phyloP scores from a whole-genome alignment of 495 filamentous ascomycete species.

The Gamarada debralockiae region DNA sequence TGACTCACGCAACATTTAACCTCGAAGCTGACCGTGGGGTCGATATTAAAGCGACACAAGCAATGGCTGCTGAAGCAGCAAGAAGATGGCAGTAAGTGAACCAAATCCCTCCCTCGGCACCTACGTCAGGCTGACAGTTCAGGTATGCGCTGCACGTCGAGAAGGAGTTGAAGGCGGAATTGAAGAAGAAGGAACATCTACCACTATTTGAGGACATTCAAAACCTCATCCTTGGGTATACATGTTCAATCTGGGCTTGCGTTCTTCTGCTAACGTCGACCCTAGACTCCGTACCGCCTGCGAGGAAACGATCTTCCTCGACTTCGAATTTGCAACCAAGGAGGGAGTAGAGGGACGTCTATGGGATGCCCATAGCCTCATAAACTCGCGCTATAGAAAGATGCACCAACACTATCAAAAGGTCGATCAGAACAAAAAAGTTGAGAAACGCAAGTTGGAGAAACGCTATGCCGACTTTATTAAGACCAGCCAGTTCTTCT shows the following conservation, averaged over 20 bases:
- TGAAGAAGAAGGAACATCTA: slow-evolving; percentile 38
- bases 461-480: slow-evolving; percentile 80
- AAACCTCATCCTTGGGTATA: slow-evolving; percentile 55
- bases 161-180: slow-evolving; percentile 40
- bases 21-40: slow-evolving; percentile 13
- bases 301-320: slow-evolving; percentile 65
- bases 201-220: slow-evolving; percentile 43
- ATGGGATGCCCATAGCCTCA: slow-evolving; percentile 74
- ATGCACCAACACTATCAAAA: slow-evolving; percentile 38
- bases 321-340: slow-evolving; percentile 64
- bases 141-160: slow-evolving; percentile 20
- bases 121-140: slow-evolving; percentile 10
- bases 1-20: slow-evolving; percentile 22
- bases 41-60: slow-evolving; percentile 1
- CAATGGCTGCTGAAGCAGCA: slow-evolving; percentile 8
- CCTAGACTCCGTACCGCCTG: slow-evolving; percentile 39
- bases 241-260: neutral
- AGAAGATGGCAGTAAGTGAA: slow-evolving; percentile 24
- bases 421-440: slow-evolving; percentile 50
- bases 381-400: slow-evolving; percentile 75
- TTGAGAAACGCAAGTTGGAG: slow-evolving; percentile 73
- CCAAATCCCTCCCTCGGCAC: neutral
- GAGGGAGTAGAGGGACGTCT: slow-evolving; percentile 63
- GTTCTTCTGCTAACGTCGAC: slow-evolving; percentile 1
- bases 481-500: slow-evolving; percentile 82